phyloP scores from a whole-genome alignment of 2,329 filamentous ascomycete genomes.

The Diaporthe sp. region DNA sequence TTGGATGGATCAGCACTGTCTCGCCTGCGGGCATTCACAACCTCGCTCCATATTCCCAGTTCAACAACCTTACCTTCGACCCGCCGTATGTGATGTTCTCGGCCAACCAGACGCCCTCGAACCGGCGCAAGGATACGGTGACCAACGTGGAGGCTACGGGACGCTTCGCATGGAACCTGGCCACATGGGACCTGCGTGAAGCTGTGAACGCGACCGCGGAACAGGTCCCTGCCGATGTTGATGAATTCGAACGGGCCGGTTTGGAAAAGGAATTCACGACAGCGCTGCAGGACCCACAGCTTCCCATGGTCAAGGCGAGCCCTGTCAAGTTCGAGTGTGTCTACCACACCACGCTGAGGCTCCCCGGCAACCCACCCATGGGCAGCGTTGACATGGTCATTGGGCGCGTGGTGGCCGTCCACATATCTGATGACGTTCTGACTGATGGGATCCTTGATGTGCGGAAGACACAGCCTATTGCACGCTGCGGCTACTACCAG shows the following conservation, averaged over 20 bases:
- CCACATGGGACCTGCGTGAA: conserved; percentile 67
- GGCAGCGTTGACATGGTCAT: conserved; percentile 70
- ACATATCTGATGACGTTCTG: conserved; percentile 67
- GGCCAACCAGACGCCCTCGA: conserved; percentile 64
- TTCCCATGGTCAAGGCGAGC: conserved; percentile 66
- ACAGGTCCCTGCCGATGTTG: conserved; percentile 59
- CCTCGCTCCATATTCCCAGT: conserved; percentile 72
- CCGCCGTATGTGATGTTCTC: conserved; percentile 74
- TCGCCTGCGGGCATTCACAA: conserved; percentile 62
- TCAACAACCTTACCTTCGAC: conserved; percentile 74
- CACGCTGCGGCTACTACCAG: conserved; percentile 70
- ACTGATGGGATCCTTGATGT: conserved; percentile 69
- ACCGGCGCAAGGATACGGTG: conserved; percentile 67
- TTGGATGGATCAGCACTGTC: conserved; percentile 73
- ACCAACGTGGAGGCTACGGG: conserved; percentile 68
- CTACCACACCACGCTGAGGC: conserved; percentile 65
- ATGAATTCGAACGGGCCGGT: conserved; percentile 66
- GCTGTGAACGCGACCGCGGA: conserved; percentile 68
- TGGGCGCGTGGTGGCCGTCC: conserved; percentile 67
- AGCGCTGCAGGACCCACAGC: conserved; percentile 46
- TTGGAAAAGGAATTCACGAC: conserved; percentile 60
- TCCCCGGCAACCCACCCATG: conserved; percentile 70
- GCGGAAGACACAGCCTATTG: conserved; percentile 69
- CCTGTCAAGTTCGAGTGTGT: conserved; percentile 71
- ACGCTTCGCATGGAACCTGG: conserved; percentile 70